Conservation (phyloP, 108 stramenopile genomes). For the Cyclotella kingstonii region DNA sequence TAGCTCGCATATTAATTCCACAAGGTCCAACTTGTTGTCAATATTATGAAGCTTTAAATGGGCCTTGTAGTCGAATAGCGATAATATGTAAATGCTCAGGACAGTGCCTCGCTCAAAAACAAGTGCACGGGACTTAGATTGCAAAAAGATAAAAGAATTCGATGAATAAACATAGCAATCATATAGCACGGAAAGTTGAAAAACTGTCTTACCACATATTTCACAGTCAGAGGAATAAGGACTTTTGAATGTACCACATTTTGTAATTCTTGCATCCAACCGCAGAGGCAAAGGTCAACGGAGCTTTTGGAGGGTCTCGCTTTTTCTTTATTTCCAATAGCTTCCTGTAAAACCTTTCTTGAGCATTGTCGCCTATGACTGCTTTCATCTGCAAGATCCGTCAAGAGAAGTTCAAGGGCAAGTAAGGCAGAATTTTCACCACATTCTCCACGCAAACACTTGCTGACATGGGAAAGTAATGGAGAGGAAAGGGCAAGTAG, state of each 20-base stretch:
- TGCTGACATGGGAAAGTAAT: constrained; percentile 58
- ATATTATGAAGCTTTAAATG: constrained; percentile 38
- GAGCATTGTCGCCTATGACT: constrained; percentile 67
- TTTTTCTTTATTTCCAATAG: constrained; percentile 38
- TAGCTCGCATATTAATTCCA: constrained; percentile 46
- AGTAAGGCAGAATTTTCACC: constrained; percentile 52
- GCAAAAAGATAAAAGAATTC: not conserved
- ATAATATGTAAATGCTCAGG: constrained; percentile 47
- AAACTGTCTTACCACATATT: constrained; percentile 32
- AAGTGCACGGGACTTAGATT: constrained; percentile 44
- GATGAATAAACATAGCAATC: not conserved
- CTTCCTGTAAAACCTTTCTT: constrained; percentile 64
- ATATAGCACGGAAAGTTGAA: not conserved
- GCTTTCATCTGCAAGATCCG: constrained; percentile 61
- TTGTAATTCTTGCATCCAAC: constrained; percentile 51
- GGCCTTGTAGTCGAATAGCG: constrained; percentile 37
- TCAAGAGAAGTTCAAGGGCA: constrained; percentile 61
- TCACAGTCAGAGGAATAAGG: constrained; percentile 45
- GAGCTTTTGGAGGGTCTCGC: not conserved
- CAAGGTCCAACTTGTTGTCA: constrained; percentile 36
- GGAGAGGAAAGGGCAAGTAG: constrained; percentile 63
- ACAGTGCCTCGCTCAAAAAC: constrained; percentile 61
- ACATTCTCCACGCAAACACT: constrained; percentile 59
- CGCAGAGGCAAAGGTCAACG: constrained; percentile 5
- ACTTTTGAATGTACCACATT: constrained; percentile 33